Evolutionary conservation across 2,329 filamentous ascomycete genomes (phyloP), one percentile per base, ranked within the genome.

Genomic region (Aspergillus melleus): DNA sequence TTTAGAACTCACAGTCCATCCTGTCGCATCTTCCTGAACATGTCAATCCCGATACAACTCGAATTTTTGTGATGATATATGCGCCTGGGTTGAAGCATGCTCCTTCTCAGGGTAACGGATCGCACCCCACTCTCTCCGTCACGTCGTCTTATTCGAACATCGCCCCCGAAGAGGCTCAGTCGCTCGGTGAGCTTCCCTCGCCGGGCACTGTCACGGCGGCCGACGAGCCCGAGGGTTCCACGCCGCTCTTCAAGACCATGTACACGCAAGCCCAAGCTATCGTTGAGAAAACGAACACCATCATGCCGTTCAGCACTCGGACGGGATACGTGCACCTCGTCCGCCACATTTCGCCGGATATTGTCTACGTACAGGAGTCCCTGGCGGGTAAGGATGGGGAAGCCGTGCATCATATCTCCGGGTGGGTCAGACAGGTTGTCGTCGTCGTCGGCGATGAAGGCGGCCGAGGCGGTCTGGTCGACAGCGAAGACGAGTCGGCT

Each of bases 71-170:
- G 59, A 83, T 98, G 65, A 94, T 98, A 71, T 96, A 96, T 76
- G 88, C 91, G 2, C 94, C 94, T 1, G 84, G 86, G 54, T 79
- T 96, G 56, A 91, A 92, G 76, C 88, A 92, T 55, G 81, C 71
- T 42, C 64, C 72, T 59, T 65, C 66, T 57, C 67, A 71, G 59
- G 65, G 69, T 9, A 67, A 67, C 79, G 67, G 79, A 74, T 72
- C 84, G 73, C 80, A 86, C 78, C 78, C 84, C 77, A 74, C 86
- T 74, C 77, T 86, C 77, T 81, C 86, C 74, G 79, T 96, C 81
- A 74, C 85, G 83, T 96, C 91, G 55, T 96, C 92, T 4, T 96
- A 92, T 80, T 92, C 91, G 65, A 92, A 95, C 77, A 95, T 96
- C 74, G 88, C 85, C 62, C 84, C 86, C 67, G 86, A 90, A 66